Evolutionary conservation across 768 basidiomycete genomes (phyloP), one percentile per base, ranked within the genome.

Genomic region (Saitozyma sp.): DNA sequence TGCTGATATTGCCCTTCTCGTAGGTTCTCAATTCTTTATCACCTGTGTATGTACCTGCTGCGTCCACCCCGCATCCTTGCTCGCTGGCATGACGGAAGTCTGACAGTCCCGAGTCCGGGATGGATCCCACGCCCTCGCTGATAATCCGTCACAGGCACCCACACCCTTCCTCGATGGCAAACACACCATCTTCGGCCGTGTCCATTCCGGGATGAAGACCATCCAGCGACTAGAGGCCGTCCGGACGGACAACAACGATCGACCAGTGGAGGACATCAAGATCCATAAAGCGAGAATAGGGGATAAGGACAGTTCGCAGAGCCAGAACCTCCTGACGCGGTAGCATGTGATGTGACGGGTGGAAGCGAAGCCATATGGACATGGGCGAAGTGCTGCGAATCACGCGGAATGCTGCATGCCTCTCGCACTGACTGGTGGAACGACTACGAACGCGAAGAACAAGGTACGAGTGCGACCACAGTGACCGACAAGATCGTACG

Each of bases 201-300:
- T 99, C 8, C 86, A 85, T 73, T 83, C 86, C 17, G 96, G 95
- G 0, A 97, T 98, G 88, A 84, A 89, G 42, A 93, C 97, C 9
- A 85, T 96, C 16, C 91, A 96, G 72, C 83, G 96, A 43, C 78
- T 99, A 49, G 95, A 94, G 43, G 88, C 93, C 1, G 94, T 97
- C 3, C 88, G 86, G 3, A 90, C 90, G 16, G 92, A 99, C 74
- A 84, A 84, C 16, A 90, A 97, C 71, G 93, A 97, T 77, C 84
- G 84, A 54, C 83, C 84, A 40, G 78, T 88, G 68, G 92, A 97
- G 80, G 88, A 92, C 42, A 87, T 97, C 71, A 95, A 92, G 81
- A 92, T 98, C 48, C 83, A 90, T 77, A 94, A 92, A 79, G 91
- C 85, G 20, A 80, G 82, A 58, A 74, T 83, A 11, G 79, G 80